A percentile compares a stretch with the other conserved stretches of the same genome.
Conservation (phyloP, 2,329 filamentous ascomycete species). For the Macrophomina tecta region DNA sequence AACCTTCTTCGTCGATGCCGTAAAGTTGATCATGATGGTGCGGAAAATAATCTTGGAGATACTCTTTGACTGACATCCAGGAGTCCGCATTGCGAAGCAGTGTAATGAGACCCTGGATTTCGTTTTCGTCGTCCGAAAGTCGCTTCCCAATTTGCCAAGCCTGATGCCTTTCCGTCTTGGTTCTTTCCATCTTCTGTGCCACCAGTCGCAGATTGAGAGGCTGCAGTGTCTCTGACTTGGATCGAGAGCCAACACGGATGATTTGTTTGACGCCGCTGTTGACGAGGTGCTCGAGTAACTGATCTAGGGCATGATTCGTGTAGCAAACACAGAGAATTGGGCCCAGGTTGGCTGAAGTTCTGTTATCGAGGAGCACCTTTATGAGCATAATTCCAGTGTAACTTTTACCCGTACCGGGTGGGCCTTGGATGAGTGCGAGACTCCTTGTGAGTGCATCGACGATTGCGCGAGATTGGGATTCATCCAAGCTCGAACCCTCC, state of each 20-base stretch:
- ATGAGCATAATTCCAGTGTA: constrained; percentile 67
- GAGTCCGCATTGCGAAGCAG: constrained; percentile 10
- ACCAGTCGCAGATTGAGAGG: constrained; percentile 55
- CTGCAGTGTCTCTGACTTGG: constrained; percentile 60
- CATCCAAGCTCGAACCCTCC: constrained; percentile 53
- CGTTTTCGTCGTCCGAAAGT: constrained; percentile 31
- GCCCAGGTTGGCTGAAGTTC: constrained; percentile 44
- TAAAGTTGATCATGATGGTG: not conserved
- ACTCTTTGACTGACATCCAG: constrained; percentile 16
- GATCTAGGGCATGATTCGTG: constrained; percentile 62
- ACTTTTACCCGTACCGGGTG: constrained; percentile 73
- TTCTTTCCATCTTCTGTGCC: constrained; percentile 38
- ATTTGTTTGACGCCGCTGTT: constrained; percentile 57
- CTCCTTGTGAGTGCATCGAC: constrained; percentile 59
- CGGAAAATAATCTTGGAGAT: not conserved
- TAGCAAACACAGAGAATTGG: constrained; percentile 56
- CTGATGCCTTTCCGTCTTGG: constrained; percentile 47
- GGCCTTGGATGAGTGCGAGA: constrained; percentile 70
- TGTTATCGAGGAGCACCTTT: constrained; percentile 58
- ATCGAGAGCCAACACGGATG: constrained; percentile 67
- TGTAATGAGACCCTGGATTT: constrained; percentile 32
- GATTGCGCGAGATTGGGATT: constrained; percentile 57
- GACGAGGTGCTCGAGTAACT: constrained; percentile 66
- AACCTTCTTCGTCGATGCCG: constrained; percentile 2
- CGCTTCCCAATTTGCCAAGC: constrained; percentile 37